Evolutionary conservation across 2,329 filamentous ascomycete genomes (phyloP).

Genomic region (Monilinia laxa): DNA sequence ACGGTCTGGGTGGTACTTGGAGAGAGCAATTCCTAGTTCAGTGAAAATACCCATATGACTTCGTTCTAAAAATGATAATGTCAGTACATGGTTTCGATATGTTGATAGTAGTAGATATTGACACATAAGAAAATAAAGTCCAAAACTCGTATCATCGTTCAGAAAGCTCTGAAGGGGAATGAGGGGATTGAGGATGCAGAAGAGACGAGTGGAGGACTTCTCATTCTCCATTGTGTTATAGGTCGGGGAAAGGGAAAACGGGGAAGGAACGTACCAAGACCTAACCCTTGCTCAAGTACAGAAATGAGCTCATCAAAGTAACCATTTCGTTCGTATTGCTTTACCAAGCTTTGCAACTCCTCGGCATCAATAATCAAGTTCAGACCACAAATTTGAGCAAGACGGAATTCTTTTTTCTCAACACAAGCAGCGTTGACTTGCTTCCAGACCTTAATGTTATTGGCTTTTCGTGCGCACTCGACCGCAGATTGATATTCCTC

Average conservation of each 20-base stretch:
- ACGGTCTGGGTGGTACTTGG: slow-evolving; percentile 91
- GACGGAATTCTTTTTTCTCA: slow-evolving; percentile 96
- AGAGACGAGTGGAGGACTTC: too few relatives aligned
- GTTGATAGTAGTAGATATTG: slow-evolving; percentile 3
- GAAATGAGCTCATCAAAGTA: slow-evolving; percentile 98
- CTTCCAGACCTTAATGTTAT: slow-evolving; percentile 99
- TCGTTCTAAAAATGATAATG: slow-evolving; percentile 53
- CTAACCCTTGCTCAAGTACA: slow-evolving; percentile 90
- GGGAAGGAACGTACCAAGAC: slow-evolving; percentile 50
- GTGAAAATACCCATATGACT: slow-evolving; percentile 96
- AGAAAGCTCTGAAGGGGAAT: too few relatives aligned
- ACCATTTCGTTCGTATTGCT: slow-evolving; percentile 93
- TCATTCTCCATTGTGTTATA: too few relatives aligned
- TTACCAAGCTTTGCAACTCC: slow-evolving; percentile 87
- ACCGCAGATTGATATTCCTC: slow-evolving; percentile 97
- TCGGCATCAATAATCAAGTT: slow-evolving; percentile 98
- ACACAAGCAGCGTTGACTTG: slow-evolving; percentile 97
- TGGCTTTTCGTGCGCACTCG: slow-evolving; percentile 96
- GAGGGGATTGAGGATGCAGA: too few relatives aligned
- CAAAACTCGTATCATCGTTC: too few relatives aligned
- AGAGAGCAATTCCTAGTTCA: slow-evolving; percentile 83
- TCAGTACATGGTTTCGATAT: slow-evolving; percentile 14
- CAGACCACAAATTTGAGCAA: slow-evolving; percentile 97
- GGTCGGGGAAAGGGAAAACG: neutral
- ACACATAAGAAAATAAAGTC: too few relatives aligned